Base-by-base conservation (phyloP, 148 eudicot species). In the Dianthus caryophyllus region DNA sequence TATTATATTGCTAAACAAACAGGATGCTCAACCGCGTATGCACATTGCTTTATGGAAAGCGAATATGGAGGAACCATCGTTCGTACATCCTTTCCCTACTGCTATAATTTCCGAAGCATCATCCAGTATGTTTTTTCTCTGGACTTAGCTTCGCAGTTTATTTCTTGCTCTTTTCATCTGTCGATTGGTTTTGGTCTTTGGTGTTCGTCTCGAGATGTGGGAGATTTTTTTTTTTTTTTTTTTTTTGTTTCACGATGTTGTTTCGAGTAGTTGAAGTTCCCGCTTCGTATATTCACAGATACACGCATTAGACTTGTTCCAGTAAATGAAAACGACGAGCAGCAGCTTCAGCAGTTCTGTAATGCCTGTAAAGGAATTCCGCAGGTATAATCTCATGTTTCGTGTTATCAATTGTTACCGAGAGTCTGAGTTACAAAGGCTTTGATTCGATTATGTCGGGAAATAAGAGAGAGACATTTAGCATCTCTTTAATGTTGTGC, bases 331-430 rank as follows among this genome's bases (percentile, higher is more conserved):
- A 78, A 68, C 24, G 89, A 90, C 64, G 82, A 75, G 69, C 86
- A 82, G 44, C 84, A 88, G 54, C 80, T 94, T 82, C 90, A 80
- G 75, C 81, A 79, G 46, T 88, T 94, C 67, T 84, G 93, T 69
- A 82, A 78, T 84, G 99, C 99, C n/a, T 94, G 99, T 80, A 90
- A 90, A 78, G 99, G 99, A 75, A 86, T 94, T 70, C 99, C 99
- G 25, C 99, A 94, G 97, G 99, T 90, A 84, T 20, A 15, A 43
- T 20, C 64, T 50, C n/a, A n/a, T n/a, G n/a, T n/a, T n/a, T n/a
- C n/a, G n/a, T n/a, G n/a, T n/a, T n/a, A n/a, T n/a, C n/a, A n/a
- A n/a, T n/a, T n/a, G n/a, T n/a, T n/a, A n/a, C n/a, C n/a, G n/a
- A n/a, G n/a, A n/a, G n/a, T n/a, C n/a, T n/a, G n/a, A n/a, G n/a